A percentile compares a stretch with the other conserved stretches of the same genome.
Conservation (phyloP, 2,329 filamentous ascomycete species). For the Colletotrichum cuscutae region DNA sequence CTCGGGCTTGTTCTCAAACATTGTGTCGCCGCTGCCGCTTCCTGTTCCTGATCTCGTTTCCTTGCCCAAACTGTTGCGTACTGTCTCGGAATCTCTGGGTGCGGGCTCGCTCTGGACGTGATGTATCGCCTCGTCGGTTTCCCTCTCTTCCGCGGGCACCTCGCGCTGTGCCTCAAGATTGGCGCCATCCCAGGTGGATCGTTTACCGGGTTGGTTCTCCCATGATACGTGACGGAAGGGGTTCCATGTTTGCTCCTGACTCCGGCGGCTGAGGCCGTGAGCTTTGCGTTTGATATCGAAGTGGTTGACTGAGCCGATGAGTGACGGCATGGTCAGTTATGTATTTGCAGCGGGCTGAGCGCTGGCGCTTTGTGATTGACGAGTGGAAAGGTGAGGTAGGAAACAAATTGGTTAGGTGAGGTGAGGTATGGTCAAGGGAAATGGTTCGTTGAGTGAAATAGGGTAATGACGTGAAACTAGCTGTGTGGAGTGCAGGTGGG, state of each 20-base stretch:
- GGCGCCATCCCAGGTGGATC: constrained; percentile 48
- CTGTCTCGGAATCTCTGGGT: constrained; percentile 39
- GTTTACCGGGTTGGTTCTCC: constrained; percentile 41
- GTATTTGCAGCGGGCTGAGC: neutral
- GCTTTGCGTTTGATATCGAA: constrained; percentile 57
- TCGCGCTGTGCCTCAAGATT: constrained; percentile 45
- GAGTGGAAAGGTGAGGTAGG: neutral
- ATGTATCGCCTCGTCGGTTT: constrained; percentile 45
- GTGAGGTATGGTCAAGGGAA: constrained; percentile 1
- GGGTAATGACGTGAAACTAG: constrained; percentile 33
- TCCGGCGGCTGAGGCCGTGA: constrained; percentile 52
- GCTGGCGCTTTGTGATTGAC: neutral
- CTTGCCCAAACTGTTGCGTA: constrained; percentile 34
- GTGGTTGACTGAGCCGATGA: constrained; percentile 53
- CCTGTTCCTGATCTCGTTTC: constrained; percentile 29
- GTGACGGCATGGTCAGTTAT: constrained; percentile 27
- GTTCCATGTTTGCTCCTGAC: constrained; percentile 51
- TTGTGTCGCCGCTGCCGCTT: constrained; percentile 37
- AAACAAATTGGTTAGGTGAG: neutral
- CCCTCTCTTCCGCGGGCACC: constrained; percentile 34
- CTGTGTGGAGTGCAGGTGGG: constrained; percentile 28
- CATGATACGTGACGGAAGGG: constrained; percentile 56
- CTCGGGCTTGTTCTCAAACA: constrained; percentile 36
- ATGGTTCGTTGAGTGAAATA: constrained; percentile 24
- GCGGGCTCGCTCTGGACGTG: constrained; percentile 48